phyloP scores from a whole-genome alignment of 2,329 filamentous ascomycete species.

The Cercospora nicotianae region DNA sequence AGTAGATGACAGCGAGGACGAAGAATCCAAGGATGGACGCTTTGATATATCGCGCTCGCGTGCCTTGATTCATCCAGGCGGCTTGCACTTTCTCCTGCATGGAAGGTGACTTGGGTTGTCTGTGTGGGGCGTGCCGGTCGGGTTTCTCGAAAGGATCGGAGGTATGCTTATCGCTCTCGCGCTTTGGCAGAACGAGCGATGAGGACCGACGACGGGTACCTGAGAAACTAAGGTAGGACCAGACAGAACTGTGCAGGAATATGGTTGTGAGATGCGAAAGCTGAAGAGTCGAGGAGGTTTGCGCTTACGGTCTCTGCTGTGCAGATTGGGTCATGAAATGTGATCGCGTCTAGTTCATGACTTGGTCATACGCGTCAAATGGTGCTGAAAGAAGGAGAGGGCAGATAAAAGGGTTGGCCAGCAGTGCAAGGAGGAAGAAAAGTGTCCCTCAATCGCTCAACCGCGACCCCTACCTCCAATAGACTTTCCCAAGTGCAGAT shows the following conservation, averaged over 20 bases:
- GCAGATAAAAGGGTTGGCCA: background rate
- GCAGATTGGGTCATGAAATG: constrained; percentile 10
- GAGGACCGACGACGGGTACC: constrained; percentile 52
- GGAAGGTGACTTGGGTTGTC: constrained; percentile 35
- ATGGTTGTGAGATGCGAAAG: background rate
- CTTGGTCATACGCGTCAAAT: background rate
- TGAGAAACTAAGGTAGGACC: constrained; percentile 53
- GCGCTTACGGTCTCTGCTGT: constrained; percentile 13
- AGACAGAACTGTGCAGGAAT: constrained; percentile 40
- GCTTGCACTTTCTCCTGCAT: constrained; percentile 42
- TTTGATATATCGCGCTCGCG: constrained; percentile 62
- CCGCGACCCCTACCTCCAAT: constrained; percentile 1
- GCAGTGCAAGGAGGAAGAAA: constrained; percentile 4
- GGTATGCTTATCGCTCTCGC: constrained; percentile 38
- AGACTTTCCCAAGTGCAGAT: constrained; percentile 1
- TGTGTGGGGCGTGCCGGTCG: constrained; percentile 41
- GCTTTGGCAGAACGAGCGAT: constrained; percentile 50
- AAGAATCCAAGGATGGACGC: constrained; percentile 61
- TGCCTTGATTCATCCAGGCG: constrained; percentile 61
- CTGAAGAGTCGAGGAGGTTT: background rate
- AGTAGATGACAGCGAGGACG: constrained; percentile 58
- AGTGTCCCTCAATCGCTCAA: background rate
- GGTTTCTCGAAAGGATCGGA: constrained; percentile 50
- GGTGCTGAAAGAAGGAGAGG: background rate
- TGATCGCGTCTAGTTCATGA: constrained; percentile 5